These are phyloP conservation scores for Fragilaria crotonensis DNA, from an alignment of 108 stramenopile genomes.

Conservation along the genomic window DNA sequence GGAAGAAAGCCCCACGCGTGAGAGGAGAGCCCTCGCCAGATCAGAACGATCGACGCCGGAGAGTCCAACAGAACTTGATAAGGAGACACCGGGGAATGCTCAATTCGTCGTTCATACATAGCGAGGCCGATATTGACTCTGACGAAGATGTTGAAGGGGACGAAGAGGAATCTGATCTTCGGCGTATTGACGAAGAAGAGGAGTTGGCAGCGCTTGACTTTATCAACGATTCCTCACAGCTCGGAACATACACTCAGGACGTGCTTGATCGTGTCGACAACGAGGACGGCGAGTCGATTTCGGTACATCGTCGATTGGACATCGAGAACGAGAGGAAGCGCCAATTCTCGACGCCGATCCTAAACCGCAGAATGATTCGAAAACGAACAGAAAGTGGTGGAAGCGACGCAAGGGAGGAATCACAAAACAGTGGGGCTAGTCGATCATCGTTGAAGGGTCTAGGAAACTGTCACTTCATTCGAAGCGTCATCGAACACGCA, in stretches of 20 bases:
- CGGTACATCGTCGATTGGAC: slow-evolving; percentile 53
- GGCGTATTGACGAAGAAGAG: slow-evolving; percentile 61
- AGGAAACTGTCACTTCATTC: slow-evolving; percentile 79
- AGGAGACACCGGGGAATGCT: neutral
- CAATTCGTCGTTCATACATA: slow-evolving; percentile 20
- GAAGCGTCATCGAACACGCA: slow-evolving; percentile 78
- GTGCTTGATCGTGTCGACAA: slow-evolving; percentile 40
- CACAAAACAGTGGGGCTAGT: neutral
- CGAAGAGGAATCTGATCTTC: slow-evolving; percentile 47
- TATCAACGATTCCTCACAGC: slow-evolving; percentile 76
- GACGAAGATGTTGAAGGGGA: slow-evolving; percentile 65
- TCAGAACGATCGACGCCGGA: neutral
- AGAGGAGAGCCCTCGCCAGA: neutral
- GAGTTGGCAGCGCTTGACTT: slow-evolving; percentile 45
- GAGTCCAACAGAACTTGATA: neutral
- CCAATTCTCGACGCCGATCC: slow-evolving; percentile 61
- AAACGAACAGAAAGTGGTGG: neutral
- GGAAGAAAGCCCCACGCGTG: neutral
- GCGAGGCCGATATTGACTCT: slow-evolving; percentile 48
- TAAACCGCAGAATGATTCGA: slow-evolving; percentile 56
- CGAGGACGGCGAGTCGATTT: slow-evolving; percentile 9
- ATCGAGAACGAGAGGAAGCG: slow-evolving; percentile 36
- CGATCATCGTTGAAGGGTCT: slow-evolving; percentile 58
- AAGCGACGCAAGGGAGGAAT: neutral
- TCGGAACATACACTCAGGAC: slow-evolving; percentile 71